Base-by-base conservation (phyloP, 345 rosid species). In the Dipteronia sinensis region DNA sequence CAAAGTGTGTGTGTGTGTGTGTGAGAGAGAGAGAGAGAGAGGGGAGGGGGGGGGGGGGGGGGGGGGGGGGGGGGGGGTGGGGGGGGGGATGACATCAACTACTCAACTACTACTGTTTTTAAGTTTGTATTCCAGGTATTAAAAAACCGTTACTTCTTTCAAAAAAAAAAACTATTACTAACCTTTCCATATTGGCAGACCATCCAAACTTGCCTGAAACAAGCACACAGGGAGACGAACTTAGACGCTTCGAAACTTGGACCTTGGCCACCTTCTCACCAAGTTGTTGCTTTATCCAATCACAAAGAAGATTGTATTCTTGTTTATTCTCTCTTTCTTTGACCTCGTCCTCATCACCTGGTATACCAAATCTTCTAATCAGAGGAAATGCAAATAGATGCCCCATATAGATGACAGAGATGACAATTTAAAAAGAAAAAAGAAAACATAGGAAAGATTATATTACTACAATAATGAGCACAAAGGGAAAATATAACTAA, bases 151-250 rank as follows among this genome's bases (percentile, higher is more conserved):
- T 34, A 34, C 38, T 34, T 34, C 38, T 34, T 34, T 34, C 38
- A 4, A 34, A 4, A 34, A 34, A 34, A 34, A 34, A 65, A 31
- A 47, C 16, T 40, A 67, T 23, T 69, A 72, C 88, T 56, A 70
- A 95, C 97, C 99, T 97, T 82, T 97, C 99, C 99, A 97, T 97
- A 75, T 97, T 97, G 53, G 98, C 98, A 23, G 98, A 97, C 99
- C 99, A 97, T 16, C 99, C 98, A 73, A 97, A 97, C 80, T 94
- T 94, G 72, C 98, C 98, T 65, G 98, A 94, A 73, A 97, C 99
- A 79, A 97, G 98, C 68, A 94, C 99, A 63, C 99, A 94, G 5
- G 99, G 98, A 76, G 99, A 94, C 40, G 98, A 91, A 78, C 97
- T 90, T 72, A 94, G 80, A 40, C 99, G 97, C 67, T 93, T 94